A percentile compares a stretch with the other conserved stretches of the same genome.
phyloP scores from a whole-genome alignment of 2,329 filamentous ascomycete genomes.

The Botrytis sinoallii region DNA sequence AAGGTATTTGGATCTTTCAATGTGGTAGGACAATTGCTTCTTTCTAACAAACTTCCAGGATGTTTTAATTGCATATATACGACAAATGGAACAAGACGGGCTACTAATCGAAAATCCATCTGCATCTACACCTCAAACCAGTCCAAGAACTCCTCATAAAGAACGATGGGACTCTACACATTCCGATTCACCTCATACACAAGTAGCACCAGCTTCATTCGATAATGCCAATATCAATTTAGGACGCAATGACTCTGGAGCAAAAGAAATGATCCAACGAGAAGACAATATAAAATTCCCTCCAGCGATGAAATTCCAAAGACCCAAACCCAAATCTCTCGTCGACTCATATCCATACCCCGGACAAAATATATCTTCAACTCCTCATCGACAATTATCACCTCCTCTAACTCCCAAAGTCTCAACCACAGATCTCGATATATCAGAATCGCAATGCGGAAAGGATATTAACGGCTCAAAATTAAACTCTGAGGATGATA shows the following conservation, averaged over 20 bases:
- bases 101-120: constrained; percentile 48
- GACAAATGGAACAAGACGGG: constrained; percentile 55
- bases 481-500: constrained; percentile 3
- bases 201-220: constrained; percentile 29
- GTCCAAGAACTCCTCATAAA: constrained; percentile 29
- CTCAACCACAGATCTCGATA: not conserved
- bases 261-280: constrained; percentile 31
- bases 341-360: not conserved
- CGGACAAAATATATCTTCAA: not conserved
- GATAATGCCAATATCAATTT: constrained; percentile 23
- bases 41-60: constrained; percentile 44
- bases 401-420: not conserved
- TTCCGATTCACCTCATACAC: constrained; percentile 10
- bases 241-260: constrained; percentile 23
- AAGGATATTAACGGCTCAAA: not conserved
- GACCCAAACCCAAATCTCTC: constrained; percentile 28
- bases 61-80: constrained; percentile 58
- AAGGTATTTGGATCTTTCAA: constrained; percentile 45
- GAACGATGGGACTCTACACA: constrained; percentile 31
- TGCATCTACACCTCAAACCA: constrained; percentile 35
- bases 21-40: not conserved
- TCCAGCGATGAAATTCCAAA: constrained; percentile 34
- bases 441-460: not conserved
- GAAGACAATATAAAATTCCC: constrained; percentile 38
- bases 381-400: not conserved